Evolutionary conservation across 768 basidiomycete genomes (phyloP).

Genomic region (Pulveroboletus sp.): DNA sequence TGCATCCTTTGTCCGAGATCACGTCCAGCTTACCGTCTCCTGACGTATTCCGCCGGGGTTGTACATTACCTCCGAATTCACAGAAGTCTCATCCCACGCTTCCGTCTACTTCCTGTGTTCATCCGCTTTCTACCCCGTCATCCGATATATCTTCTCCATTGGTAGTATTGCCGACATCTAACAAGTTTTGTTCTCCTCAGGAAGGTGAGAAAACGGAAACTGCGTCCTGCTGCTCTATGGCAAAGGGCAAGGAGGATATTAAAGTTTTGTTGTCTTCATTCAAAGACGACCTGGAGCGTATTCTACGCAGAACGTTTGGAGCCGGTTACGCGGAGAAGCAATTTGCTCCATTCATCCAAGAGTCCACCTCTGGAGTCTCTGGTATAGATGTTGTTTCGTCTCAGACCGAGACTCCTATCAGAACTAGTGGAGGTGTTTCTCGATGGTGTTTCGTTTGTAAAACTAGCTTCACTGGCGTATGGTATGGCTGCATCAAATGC

Average conservation of each 20-base stretch:
- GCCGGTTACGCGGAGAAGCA: conserved; percentile 1
- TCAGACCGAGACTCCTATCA: neutral
- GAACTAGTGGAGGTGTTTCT: neutral
- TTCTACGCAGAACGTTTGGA: conserved; percentile 38
- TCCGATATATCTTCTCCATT: neutral
- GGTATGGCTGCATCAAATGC: conserved; percentile 32
- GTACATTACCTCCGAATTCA: neutral
- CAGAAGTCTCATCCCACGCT: conserved; percentile 25
- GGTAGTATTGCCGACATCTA: neutral
- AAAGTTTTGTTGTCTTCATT: conserved; percentile 45
- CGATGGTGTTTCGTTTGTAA: conserved; percentile 31
- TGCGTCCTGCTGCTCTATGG: conserved; percentile 39
- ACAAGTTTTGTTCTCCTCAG: neutral
- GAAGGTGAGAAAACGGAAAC: neutral
- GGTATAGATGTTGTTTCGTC: neutral
- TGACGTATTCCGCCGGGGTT: neutral
- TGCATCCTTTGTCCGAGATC: neutral
- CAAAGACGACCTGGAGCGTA: conserved; percentile 47
- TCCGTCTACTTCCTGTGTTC: conserved; percentile 2
- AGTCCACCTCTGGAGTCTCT: neutral
- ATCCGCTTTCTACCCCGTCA: conserved; percentile 6
- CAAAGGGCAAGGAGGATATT: conserved; percentile 47
- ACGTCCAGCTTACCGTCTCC: neutral
- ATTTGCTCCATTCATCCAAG: neutral
- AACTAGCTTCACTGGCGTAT: conserved; percentile 19